Evolutionary conservation across 768 basidiomycete genomes (phyloP), one percentile per base, ranked within the genome.

Genomic region (Tubosaeta sp.): DNA sequence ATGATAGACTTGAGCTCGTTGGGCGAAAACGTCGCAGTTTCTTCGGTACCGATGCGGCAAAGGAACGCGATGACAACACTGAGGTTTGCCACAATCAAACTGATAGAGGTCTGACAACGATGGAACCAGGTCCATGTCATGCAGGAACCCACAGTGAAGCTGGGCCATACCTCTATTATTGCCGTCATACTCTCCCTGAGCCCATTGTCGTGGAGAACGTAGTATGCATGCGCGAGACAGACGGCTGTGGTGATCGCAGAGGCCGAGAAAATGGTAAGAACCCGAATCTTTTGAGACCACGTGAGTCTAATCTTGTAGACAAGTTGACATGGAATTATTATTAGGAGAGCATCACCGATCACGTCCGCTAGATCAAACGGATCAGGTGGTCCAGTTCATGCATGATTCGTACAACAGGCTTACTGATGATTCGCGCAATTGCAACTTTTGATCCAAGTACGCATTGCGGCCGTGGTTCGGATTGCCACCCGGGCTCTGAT

Each of bases 41-140:
- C 50, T 24, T 51, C 50, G 4, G 50, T 39, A 3, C 36, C 38
- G 22, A 51, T 51, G 44, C 50, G 50, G 36, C 45, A 51, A 44
- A 51, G 22, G 50, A 51, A 51, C 8, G 50, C 50, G 12, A 46
- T 36, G 29, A 51, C 50, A 6, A 51, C 45, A 13, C 24, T 46
- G 2, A 46, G 34, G 24, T 46, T 46, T 6, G 45, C 45, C 16
- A 46, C 45, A 12, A 51, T 51, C 50, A 51, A 39, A n/a, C 44
- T 45, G 2, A 40, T 11, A 1, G 50, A 51, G 22, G n/a, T 27
- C 50, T 51, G 44, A 16, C 3, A 46, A 25, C 2, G 12, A 36
- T 13, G 38, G 11, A 16, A 21, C 19, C 18, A 10, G 31, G 21
- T 32, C n/a, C 16, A 4, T 9, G 18, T 7, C 19, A 32, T 0